phyloP scores from a whole-genome alignment of 768 basidiomycete species.

The Calocera cornea region DNA sequence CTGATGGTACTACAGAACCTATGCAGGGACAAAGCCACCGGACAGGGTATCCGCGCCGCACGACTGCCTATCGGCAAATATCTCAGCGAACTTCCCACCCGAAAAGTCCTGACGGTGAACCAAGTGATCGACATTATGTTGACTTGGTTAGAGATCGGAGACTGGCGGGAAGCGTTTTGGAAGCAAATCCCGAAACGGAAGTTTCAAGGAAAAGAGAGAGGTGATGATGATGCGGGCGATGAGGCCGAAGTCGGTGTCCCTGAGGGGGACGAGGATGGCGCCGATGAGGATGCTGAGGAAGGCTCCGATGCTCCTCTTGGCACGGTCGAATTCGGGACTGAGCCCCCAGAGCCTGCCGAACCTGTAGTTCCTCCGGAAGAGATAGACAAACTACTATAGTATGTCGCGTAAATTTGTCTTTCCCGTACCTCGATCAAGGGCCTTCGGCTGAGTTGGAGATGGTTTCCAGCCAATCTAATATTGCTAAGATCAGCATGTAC shows the following conservation, averaged over 20 bases:
- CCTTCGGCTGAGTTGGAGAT: slow-evolving; percentile 47
- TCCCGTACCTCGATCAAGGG: slow-evolving; percentile 49
- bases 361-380: too few species aligned
- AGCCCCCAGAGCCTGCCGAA: not conserved
- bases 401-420: slow-evolving; percentile 50
- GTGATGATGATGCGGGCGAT: slow-evolving; percentile 14
- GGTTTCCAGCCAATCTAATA: slow-evolving; percentile 76
- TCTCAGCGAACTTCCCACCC: slow-evolving; percentile 65
- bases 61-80: slow-evolving; percentile 91
- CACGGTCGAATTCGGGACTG: too few species aligned
- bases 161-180: slow-evolving; percentile 79
- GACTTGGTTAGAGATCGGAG: slow-evolving; percentile 69
- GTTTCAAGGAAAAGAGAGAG: slow-evolving; percentile 33
- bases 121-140: slow-evolving; percentile 89
- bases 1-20: slow-evolving; percentile 47
- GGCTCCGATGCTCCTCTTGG: slow-evolving; percentile 8
- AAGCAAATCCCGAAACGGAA: slow-evolving; percentile 88
- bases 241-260: slow-evolving; percentile 11
- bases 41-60: slow-evolving; percentile 64
- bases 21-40: slow-evolving; percentile 72
- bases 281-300: slow-evolving; percentile 11
- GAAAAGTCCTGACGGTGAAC: slow-evolving; percentile 95
- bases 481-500: not conserved
- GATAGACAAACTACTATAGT: slow-evolving; percentile 24
- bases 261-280: not conserved